Conservation (phyloP, 2,329 filamentous ascomycete genomes). For the Cladosporium oxysporum region DNA sequence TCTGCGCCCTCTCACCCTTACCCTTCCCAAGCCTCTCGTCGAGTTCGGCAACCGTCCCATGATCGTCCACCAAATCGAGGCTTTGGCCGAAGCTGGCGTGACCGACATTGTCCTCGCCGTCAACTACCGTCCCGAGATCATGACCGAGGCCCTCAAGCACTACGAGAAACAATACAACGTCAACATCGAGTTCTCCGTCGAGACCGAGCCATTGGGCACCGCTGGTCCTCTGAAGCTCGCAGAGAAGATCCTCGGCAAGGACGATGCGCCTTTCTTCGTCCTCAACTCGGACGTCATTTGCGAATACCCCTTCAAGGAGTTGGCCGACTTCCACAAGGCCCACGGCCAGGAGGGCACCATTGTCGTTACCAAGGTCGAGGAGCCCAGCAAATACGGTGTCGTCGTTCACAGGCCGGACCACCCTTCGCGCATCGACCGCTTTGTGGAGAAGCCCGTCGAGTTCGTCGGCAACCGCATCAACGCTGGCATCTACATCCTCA, state of each 20-base stretch:
- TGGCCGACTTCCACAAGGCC: constrained; percentile 86
- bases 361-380: constrained; percentile 97
- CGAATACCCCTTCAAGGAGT: constrained; percentile 91
- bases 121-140: constrained; percentile 97
- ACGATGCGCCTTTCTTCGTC: constrained; percentile 94
- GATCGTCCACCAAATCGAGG: constrained; percentile 98
- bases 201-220: constrained; percentile 91
- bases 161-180: constrained; percentile 92
- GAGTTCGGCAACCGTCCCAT: constrained; percentile 99
- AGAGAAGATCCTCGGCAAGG: constrained; percentile 87
- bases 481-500: constrained; percentile 96
- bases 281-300: constrained; percentile 98
- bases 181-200: constrained; percentile 95
- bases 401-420: constrained; percentile 95
- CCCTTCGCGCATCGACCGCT: constrained; percentile 89
- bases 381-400: constrained; percentile 98
- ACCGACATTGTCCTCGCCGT: constrained; percentile 97
- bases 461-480: constrained; percentile 99
- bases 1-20: constrained; percentile 93
- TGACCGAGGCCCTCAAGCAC: constrained; percentile 92
- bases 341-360: constrained; percentile 98
- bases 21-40: constrained; percentile 93
- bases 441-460: constrained; percentile 98
- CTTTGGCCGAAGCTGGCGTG: constrained; percentile 87
- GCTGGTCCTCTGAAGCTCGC: constrained; percentile 94